phyloP scores from a whole-genome alignment of 345 rosid species.

The Salix udensis region DNA sequence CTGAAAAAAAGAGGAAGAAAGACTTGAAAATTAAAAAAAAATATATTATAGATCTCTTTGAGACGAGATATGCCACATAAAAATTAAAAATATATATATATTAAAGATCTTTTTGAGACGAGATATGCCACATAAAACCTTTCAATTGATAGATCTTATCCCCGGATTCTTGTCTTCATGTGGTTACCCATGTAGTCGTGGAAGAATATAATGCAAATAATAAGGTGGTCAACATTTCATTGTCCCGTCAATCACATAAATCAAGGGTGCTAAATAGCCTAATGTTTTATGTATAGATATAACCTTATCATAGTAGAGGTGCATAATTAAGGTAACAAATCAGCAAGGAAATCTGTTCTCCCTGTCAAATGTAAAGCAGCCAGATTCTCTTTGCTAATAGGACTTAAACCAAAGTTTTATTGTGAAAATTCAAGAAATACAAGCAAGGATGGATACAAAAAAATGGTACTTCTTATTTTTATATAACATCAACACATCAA shows the following conservation, averaged over 20 bases:
- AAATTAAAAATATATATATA: background rate
- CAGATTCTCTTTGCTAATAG: too few relatives aligned
- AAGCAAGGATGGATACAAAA: too few relatives aligned
- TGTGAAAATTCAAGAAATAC: too few relatives aligned
- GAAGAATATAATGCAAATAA: background rate
- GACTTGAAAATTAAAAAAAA: background rate
- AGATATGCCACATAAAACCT: slow-evolving; percentile 4
- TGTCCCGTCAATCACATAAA: background rate
- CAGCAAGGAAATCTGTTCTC: background rate
- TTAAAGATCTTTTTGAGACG: background rate
- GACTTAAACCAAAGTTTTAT: too few relatives aligned
- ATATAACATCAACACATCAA: too few relatives aligned
- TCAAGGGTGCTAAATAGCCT: background rate
- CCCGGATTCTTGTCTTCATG: background rate
- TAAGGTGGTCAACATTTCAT: background rate
- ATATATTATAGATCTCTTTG: too few relatives aligned
- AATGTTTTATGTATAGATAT: background rate
- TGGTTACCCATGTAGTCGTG: background rate
- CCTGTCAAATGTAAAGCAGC: background rate
- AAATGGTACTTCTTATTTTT: too few relatives aligned
- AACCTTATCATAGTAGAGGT: background rate
- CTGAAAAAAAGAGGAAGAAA: too few relatives aligned
- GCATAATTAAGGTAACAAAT: background rate
- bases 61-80: too few relatives aligned
- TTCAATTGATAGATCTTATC: background rate